Evolutionary conservation across 805 yeast genomes (phyloP), one percentile per base, ranked within the genome.

Genomic region (Yarrowia deformans): DNA sequence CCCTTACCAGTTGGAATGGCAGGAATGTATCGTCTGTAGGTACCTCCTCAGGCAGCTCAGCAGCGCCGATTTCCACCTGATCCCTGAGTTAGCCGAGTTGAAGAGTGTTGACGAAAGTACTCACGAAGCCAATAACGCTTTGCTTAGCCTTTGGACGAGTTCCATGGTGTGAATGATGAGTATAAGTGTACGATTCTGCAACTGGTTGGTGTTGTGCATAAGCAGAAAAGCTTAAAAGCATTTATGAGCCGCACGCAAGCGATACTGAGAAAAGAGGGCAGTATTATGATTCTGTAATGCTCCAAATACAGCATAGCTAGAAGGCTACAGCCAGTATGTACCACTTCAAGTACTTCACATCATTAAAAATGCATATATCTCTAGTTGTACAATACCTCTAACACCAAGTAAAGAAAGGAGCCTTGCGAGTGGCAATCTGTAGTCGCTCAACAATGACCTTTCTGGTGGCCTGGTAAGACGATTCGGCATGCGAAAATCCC

Each of bases 351-450:
- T 23, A 23, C 29, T 2, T 23, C 29, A 23, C 29, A 2, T 23
- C 29, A 4, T 23, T 4, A 23, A 23, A 34, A 39, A 46, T 46
- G 32, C 34, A 46, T 23, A 45, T 19, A 8, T 29, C 2, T 4
- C 10, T 50, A 32, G n/a, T 3, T 32, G n/a, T 32, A 49, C 3
- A 32, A 16, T 16, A 0, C 34, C 14, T 7, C 19, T 10, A 87
- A 73, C 91, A 88, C 86, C 91, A 88, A 1, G 91, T 87, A 71
- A 88, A 87, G 1, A 88, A 85, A 0, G 92, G 91, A 0, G 89
- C 87, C 70, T 81, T 84, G 4, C 84, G 79, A 8, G 81, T 80
- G 3, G 84, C 88, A 16, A 84, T 82, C 72, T 86, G 87, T 35
- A 88, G 73, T 64, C 90, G 77, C 75, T 88, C 92, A 5, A 88